These are phyloP conservation scores for Pythium coloratum DNA, from an alignment of 352 stramenopile species.

Conservation along the genomic window DNA sequence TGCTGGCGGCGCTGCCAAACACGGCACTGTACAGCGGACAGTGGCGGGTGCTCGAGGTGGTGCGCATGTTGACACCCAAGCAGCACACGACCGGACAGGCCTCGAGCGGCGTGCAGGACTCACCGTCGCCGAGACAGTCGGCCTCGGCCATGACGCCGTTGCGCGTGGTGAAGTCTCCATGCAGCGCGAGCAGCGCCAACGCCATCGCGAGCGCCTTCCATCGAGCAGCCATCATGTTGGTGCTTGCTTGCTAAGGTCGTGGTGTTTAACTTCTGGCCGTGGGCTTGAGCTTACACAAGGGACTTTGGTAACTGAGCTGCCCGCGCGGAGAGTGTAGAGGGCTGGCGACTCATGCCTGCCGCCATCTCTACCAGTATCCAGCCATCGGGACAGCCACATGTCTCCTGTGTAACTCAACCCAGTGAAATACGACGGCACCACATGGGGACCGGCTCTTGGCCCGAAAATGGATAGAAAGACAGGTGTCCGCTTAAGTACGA, in stretches of 20 bases:
- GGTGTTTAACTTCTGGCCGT: conserved; percentile 4
- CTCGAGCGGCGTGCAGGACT: conserved; percentile 1
- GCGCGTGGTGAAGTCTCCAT: not conserved
- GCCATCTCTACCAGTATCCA: conserved; percentile 5
- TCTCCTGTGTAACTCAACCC: not conserved
- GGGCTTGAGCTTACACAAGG: not conserved
- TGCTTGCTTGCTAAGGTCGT: not conserved
- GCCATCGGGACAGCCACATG: not conserved
- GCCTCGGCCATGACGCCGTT: conserved; percentile 6
- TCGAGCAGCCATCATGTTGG: conserved; percentile 6
- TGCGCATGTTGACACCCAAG: conserved; percentile 11
- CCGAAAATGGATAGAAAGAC: not conserved
- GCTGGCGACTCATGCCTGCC: not conserved
- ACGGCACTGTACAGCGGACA: conserved; percentile 7
- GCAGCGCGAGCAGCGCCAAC: conserved; percentile 8
- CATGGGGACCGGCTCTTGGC: conserved; percentile 12
- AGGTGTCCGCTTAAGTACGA: conserved; percentile 13
- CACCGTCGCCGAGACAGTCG: conserved; percentile 24
- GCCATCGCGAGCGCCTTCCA: conserved; percentile 5
- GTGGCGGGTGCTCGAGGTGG: conserved; percentile 1
- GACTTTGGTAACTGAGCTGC: not conserved
- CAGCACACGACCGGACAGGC: conserved; percentile 20
- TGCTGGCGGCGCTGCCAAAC: conserved; percentile 1
- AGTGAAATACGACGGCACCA: conserved; percentile 7
- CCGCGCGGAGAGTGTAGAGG: not conserved